Evolutionary conservation across 129 eudicot genomes (phyloP).

Genomic region (Chrysanthemum lavandulifolium): DNA sequence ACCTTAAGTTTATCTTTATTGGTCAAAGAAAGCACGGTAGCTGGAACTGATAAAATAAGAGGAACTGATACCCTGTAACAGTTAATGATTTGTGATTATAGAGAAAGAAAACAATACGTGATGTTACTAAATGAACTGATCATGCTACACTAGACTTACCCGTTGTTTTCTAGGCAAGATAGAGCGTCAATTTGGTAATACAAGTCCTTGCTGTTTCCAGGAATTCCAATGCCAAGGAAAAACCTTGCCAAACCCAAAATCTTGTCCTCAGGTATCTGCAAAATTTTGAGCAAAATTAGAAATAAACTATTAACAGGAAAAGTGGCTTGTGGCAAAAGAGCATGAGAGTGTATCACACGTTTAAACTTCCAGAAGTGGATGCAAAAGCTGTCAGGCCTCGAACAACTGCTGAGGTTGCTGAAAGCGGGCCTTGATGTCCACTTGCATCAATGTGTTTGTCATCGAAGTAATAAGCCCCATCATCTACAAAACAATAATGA

Average conservation of each 20-base stretch:
- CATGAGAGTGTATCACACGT: slow-evolving; percentile 35
- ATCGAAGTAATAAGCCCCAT: slow-evolving; percentile 90
- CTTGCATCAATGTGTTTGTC: slow-evolving; percentile 78
- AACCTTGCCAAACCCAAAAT: slow-evolving; percentile 86
- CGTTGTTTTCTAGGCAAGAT: slow-evolving; percentile 65
- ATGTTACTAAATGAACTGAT: slow-evolving; percentile 1
- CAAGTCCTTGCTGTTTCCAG: slow-evolving; percentile 80
- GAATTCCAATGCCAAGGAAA: slow-evolving; percentile 82
- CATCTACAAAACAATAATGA: slow-evolving; percentile 46
- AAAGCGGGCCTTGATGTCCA: slow-evolving; percentile 70
- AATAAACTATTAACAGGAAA: slow-evolving; percentile 9
- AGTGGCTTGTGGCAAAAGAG: slow-evolving; percentile 2
- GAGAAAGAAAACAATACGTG: neutral
- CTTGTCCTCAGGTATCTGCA: slow-evolving; percentile 84
- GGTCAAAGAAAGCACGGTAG: slow-evolving; percentile 77
- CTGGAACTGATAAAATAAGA: slow-evolving; percentile 75
- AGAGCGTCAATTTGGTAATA: slow-evolving; percentile 78
- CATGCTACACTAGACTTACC: slow-evolving; percentile 44
- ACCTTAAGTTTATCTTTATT: slow-evolving; percentile 76
- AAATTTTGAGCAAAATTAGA: slow-evolving; percentile 18
- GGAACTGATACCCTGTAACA: slow-evolving; percentile 74
- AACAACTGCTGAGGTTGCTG: slow-evolving; percentile 80
- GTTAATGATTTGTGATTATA: slow-evolving; percentile 8
- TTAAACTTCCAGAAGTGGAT: slow-evolving; percentile 59
- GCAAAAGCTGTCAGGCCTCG: slow-evolving; percentile 75